Base-by-base conservation (phyloP, 768 basidiomycete genomes). In the Russula vinacea region DNA sequence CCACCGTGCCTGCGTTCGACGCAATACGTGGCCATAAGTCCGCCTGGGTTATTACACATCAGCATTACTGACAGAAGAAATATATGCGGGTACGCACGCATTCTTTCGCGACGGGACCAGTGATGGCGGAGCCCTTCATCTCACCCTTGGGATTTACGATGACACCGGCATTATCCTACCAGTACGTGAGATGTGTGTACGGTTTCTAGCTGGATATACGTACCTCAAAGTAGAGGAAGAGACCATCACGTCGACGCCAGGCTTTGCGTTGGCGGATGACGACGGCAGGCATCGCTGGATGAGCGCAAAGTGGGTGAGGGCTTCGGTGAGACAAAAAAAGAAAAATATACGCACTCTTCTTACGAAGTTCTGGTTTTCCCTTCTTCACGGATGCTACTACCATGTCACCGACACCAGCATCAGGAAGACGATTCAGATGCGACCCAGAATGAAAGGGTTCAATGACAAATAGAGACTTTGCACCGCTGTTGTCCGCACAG, bases 11-110 rank as follows among this genome's bases (percentile, higher is more conserved):
- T 65, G 95, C 94, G 78, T 98, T 98, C 70, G 95, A 94, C 61
- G 97, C 97, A 72, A 98, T 98, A 91, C 94, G 94, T 63, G 93
- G 96, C 97, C 96, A 98, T 62, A 96, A 82, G 81, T 98, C 96
- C 73, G 94, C 94, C 91, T 93, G 71, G 2, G 51, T 19, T 3
- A 49, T 7, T 45, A 29, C 10, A 24, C 17, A 53, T 59, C 45
- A 37, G 39, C 42, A 50, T 68, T 11, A 67, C 65, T 11, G 5
- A 26, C 32, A 52, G 49, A 22, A n/a, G 9, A 50, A 5, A 53
- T 56, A 58, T 17, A 40, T 4, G 7, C 2, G 10, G 37, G 9
- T 49, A 87, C 92, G 47, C 75, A 94, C 92, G 74, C 97, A 98
- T 92, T 98, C 96, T 86, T 98, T 99, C 80, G 96, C 97, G 67